phyloP scores from a whole-genome alignment of 2,329 filamentous ascomycete genomes.

The Huntiella bhutanensis region DNA sequence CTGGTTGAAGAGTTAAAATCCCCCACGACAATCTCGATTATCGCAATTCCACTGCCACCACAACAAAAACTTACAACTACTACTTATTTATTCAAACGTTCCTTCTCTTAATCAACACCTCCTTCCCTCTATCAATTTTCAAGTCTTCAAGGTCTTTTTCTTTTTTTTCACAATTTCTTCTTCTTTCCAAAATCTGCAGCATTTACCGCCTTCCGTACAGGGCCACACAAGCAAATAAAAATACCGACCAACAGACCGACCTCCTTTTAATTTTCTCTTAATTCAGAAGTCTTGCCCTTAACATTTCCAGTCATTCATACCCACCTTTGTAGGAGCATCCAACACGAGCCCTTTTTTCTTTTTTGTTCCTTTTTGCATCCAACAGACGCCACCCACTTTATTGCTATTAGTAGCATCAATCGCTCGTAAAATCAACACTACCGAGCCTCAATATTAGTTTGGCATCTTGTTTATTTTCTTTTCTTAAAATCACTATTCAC shows the following conservation, averaged over 20 bases:
- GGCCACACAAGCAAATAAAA: neutral
- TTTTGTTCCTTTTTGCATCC: too few species aligned
- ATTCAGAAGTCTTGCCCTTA: neutral
- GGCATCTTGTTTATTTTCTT: too few species aligned
- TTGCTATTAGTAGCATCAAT: too few species aligned
- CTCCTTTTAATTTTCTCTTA: slow-evolving; percentile 10
- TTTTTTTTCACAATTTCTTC: neutral
- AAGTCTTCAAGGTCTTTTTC: neutral
- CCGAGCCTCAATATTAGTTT: too few species aligned
- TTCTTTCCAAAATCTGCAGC: neutral
- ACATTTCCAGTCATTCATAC: neutral
- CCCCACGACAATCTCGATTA: neutral
- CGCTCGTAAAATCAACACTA: too few species aligned
- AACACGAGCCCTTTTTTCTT: too few species aligned
- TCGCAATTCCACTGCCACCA: neutral
- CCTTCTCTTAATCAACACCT: neutral
- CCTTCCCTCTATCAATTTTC: neutral
- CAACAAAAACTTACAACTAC: neutral
- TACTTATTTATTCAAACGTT: neutral
- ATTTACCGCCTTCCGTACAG: neutral
- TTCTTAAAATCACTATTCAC: neutral
- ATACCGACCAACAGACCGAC: neutral
- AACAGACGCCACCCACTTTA: too few species aligned
- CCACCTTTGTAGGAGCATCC: neutral
- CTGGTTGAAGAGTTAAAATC: slow-evolving; percentile 5